A percentile compares a stretch with the other conserved stretches of the same genome.
phyloP scores from a whole-genome alignment of 2,329 filamentous ascomycete species.

The Colletotrichum sojae region DNA sequence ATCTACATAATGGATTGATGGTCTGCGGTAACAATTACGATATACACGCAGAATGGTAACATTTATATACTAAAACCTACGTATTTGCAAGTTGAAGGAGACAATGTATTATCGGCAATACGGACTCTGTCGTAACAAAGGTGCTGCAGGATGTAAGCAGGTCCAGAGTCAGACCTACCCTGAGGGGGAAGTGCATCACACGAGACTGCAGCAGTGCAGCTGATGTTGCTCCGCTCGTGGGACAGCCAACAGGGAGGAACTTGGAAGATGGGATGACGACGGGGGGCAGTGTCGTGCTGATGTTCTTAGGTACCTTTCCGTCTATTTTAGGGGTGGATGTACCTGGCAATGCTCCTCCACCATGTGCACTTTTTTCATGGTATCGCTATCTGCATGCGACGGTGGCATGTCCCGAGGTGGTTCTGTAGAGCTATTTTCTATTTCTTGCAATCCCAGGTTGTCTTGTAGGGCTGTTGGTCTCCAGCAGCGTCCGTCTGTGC shows the following conservation, averaged over 20 bases:
- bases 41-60: background rate
- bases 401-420: background rate
- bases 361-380: background rate
- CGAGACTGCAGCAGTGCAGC: slow-evolving; percentile 1
- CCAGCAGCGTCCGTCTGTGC: too few species aligned
- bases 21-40: background rate
- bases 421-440: background rate
- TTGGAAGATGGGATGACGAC: slow-evolving; percentile 23
- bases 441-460: too few species aligned
- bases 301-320: background rate
- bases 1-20: background rate
- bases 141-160: background rate
- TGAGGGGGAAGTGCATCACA: slow-evolving; percentile 27
- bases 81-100: too few species aligned
- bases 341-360: too few species aligned
- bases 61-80: background rate
- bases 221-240: background rate
- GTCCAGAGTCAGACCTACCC: background rate
- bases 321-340: too few species aligned
- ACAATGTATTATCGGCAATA: too few species aligned
- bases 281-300: slow-evolving; percentile 2
- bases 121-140: too few species aligned
- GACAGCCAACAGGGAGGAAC: background rate
- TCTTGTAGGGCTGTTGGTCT: too few species aligned
- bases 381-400: slow-evolving; percentile 15